Evolutionary conservation across 2,329 filamentous ascomycete genomes (phyloP).

Genomic region (Diaporthe caulivora): DNA sequence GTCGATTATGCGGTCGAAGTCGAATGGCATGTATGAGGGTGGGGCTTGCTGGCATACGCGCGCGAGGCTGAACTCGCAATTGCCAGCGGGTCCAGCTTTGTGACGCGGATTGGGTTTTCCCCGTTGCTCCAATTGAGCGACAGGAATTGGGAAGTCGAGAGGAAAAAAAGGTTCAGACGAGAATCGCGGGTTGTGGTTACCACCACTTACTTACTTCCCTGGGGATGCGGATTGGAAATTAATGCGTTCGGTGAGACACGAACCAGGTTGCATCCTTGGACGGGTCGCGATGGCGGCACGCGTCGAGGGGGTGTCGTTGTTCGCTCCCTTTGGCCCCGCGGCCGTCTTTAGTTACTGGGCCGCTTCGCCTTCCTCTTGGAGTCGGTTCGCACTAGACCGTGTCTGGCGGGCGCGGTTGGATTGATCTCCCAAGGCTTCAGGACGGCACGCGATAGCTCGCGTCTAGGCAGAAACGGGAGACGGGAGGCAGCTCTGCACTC

Average conservation of each 20-base stretch:
- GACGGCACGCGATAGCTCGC: conserved; percentile 24
- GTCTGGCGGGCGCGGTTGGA: conserved; percentile 17
- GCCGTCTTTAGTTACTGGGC: conserved; percentile 18
- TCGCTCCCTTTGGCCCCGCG: background rate
- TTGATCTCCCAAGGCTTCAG: background rate
- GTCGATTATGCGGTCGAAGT: conserved; percentile 32
- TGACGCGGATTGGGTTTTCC: background rate
- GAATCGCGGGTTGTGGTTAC: background rate
- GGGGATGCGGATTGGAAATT: conserved; percentile 1
- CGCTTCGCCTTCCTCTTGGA: background rate
- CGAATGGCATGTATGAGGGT: conserved; percentile 26
- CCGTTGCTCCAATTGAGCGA: background rate
- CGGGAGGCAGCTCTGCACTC: background rate
- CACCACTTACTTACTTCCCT: background rate
- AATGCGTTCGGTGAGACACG: conserved; percentile 12
- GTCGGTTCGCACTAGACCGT: conserved; percentile 21
- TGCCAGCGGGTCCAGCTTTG: background rate
- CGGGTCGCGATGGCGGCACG: conserved; percentile 23
- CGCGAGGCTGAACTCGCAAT: background rate
- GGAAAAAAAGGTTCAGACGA: background rate
- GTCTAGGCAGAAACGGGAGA: conserved; percentile 19
- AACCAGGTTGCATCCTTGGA: conserved; percentile 27
- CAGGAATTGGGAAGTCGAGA: background rate
- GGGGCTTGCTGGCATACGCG: background rate
- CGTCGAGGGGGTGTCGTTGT: conserved; percentile 21